Percentiles rank a stretch among this genome's conserved stretches.
These are phyloP conservation scores for Vitis riparia DNA, from an alignment of 164 flowering plant genomes.

Conservation along the genomic window DNA sequence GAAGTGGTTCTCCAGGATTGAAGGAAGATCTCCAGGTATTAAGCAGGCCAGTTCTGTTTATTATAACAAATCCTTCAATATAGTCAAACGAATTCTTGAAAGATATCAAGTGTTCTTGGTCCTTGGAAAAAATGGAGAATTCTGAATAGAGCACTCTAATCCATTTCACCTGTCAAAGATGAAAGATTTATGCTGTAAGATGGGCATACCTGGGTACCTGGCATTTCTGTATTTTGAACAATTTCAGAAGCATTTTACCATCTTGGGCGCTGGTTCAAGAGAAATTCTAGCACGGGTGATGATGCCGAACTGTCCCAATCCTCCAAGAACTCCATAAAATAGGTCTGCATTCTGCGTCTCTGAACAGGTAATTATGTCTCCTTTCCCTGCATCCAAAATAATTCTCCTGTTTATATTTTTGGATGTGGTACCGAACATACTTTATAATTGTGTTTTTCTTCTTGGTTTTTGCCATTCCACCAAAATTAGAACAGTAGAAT, in stretches of 20 bases:
- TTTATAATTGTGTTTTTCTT: not conserved
- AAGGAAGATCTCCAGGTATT: constrained; percentile 86
- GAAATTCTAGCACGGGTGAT: constrained; percentile 82
- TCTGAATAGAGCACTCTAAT: constrained; percentile 78
- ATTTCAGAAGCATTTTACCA: constrained; percentile 37
- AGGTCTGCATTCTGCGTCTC: constrained; percentile 66
- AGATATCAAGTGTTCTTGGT: constrained; percentile 81
- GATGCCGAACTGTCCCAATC: constrained; percentile 94
- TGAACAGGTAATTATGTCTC: constrained; percentile 76
- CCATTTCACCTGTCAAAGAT: constrained; percentile 77
- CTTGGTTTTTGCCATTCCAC: no score
- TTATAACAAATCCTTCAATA: constrained; percentile 83
- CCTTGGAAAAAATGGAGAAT: constrained; percentile 61
- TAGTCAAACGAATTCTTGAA: constrained; percentile 64
- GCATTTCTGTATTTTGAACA: no score
- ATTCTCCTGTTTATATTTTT: not conserved
- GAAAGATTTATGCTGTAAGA: not conserved
- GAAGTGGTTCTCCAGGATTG: constrained; percentile 66
- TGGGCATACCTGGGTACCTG: no score
- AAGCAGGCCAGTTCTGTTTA: constrained; percentile 78
- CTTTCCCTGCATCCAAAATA: constrained; percentile 62
- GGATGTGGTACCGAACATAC: not conserved
- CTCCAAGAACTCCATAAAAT: constrained; percentile 79
- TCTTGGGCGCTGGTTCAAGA: constrained; percentile 74
- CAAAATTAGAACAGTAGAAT: not conserved